phyloP scores from a whole-genome alignment of 441 rosid genomes.

The Omphalea diandra region DNA sequence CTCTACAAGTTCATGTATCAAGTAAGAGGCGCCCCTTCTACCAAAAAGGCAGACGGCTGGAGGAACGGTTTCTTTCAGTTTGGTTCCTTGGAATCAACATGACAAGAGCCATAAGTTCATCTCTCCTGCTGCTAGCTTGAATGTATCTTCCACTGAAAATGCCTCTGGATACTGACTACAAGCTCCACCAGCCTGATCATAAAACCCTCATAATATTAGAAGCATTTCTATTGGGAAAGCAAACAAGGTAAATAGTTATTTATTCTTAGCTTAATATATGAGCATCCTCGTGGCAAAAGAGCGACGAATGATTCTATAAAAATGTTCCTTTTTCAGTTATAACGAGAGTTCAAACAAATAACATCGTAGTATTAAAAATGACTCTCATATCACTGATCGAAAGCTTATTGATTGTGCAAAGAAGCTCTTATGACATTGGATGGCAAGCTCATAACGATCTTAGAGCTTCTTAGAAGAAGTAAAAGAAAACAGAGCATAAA shows the following conservation, averaged over 20 bases:
- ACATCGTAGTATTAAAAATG: too few species aligned
- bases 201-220: not conserved
- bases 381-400: too few species aligned
- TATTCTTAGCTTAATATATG: not conserved
- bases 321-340: too few species aligned
- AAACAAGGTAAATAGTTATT: not conserved
- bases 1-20: not conserved
- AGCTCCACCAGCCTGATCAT: constrained; percentile 35
- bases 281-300: too few species aligned
- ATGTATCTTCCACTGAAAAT: constrained; percentile 48
- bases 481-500: too few species aligned
- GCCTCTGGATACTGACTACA: constrained; percentile 36
- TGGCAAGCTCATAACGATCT: too few species aligned
- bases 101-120: constrained; percentile 48
- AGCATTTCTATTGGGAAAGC: not conserved
- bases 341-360: too few species aligned
- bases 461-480: too few species aligned
- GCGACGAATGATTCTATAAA: too few species aligned
- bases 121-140: constrained; percentile 58
- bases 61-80: not conserved
- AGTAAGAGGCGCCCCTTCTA: not conserved
- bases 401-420: too few species aligned
- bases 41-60: not conserved
- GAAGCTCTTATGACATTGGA: too few species aligned
- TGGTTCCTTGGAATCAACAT: constrained; percentile 25